Percentiles rank a stretch among this genome's conserved stretches.
These are phyloP conservation scores for Mitragyna speciosa DNA, from an alignment of 257 asterid species.

Conservation along the genomic window DNA sequence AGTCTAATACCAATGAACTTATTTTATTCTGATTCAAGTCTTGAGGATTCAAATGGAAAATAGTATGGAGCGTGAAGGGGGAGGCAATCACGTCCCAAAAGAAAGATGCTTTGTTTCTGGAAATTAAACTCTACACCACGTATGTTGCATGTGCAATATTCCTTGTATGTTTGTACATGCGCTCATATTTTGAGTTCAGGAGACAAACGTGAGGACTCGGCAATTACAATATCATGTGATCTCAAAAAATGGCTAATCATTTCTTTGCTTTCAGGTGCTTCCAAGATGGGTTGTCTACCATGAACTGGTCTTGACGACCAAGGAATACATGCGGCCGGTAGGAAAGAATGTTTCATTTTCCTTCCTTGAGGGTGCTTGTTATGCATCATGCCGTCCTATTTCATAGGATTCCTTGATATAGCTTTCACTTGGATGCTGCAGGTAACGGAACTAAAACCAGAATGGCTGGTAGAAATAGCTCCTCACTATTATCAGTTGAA, in stretches of 20 bases:
- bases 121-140: no score
- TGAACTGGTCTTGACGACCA: conserved; percentile 82
- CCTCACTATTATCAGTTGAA: conserved; percentile 71
- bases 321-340: conserved; percentile 94
- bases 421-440: conserved; percentile 5
- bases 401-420: background rate
- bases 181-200: background rate
- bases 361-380: background rate
- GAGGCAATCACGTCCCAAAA: no score
- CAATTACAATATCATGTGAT: no score
- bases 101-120: no score
- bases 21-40: background rate
- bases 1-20: background rate
- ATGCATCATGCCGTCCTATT: background rate
- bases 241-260: background rate
- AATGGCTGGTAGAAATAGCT: conserved; percentile 81
- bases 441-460: conserved; percentile 78
- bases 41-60: background rate
- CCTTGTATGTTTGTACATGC: background rate
- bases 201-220: background rate
- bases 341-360: background rate
- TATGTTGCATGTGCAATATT: no score
- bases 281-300: conserved; percentile 95
- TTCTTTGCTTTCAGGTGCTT: conserved; percentile 41
- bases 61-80: background rate